Evolutionary conservation across 2,329 filamentous ascomycete genomes (phyloP), one percentile per base, ranked within the genome.

Genomic region (Hypoxylon sp.): DNA sequence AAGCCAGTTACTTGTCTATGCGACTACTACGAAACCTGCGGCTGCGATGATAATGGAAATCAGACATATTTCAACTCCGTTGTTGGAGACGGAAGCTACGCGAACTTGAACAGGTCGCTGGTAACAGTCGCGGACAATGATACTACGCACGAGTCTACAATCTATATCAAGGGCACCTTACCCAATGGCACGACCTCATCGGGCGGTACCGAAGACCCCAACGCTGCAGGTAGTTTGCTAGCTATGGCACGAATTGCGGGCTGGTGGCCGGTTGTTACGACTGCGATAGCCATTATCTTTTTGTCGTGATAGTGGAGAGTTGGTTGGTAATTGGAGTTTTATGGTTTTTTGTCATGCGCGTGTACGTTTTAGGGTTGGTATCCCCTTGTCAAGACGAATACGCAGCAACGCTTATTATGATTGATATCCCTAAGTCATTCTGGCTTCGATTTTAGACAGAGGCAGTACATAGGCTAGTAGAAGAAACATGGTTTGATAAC

Each of bases 121-220:
- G 84, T 92, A 61, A 84, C 82, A 11, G 85, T 94, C 0, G 86
- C 84, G 2, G 79, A 83, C 56, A 84, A 90, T 65, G 89, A 92
- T 60, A 88, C 88, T 52, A 90, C 84, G 1, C 79, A 79, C 67
- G 37, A 71, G 27, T 74, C 75, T 3, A 90, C 87, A 1, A 84
- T 96, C 37, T 81, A 92, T 29, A 80, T 95, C 75, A 93, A 94
- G 75, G 92, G 92, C n/a, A 91, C 90, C 0, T 80, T 95, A 2
- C 86, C 89, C 29, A 90, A 91, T 70, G 88, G 87, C 51, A 91
- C 89, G 0, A 89, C 87, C 0, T 82, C 84, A 0, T 65, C 81
- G 4, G 82, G 81, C 11, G 84, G 81, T 25, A 79, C 76, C 12
- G 81, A 82, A 1, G 76, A 78, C 50, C 76, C 82, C 6, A 71